Percentiles rank a stretch among this genome's conserved stretches.
These are phyloP conservation scores for Candida tropicalis DNA, from an alignment of 1,139 yeast species.

Conservation along the genomic window DNA sequence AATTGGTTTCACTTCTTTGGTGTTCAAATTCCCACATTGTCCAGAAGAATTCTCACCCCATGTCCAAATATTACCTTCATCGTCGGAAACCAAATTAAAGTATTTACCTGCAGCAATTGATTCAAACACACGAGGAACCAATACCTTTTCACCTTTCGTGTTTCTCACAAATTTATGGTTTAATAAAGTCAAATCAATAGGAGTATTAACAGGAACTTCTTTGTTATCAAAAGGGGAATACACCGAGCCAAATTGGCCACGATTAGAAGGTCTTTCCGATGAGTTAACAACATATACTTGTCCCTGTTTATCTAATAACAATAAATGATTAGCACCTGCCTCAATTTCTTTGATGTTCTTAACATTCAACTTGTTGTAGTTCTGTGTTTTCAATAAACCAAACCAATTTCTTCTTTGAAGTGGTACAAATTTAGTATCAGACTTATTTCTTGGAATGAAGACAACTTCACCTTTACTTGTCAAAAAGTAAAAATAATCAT, in stretches of 20 bases:
- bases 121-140: constrained; percentile 48
- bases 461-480: constrained; percentile 54
- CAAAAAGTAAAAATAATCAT: constrained; percentile 60
- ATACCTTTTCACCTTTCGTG: constrained; percentile 26
- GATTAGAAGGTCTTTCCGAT: constrained; percentile 44
- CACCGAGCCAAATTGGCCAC: constrained; percentile 84
- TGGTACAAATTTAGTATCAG: constrained; percentile 20
- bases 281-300: constrained; percentile 67
- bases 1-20: constrained; percentile 61
- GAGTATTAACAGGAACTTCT: constrained; percentile 28
- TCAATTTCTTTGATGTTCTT: constrained; percentile 50
- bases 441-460: constrained; percentile 46
- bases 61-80: constrained; percentile 66
- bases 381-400: constrained; percentile 21
- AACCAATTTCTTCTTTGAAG: constrained; percentile 25
- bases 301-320: constrained; percentile 63
- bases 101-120: constrained; percentile 72
- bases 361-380: constrained; percentile 24
- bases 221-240: constrained; percentile 58
- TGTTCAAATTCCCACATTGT: constrained; percentile 74
- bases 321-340: constrained; percentile 69
- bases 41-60: constrained; percentile 88
- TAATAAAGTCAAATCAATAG: constrained; percentile 38
- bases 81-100: constrained; percentile 72
- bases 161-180: constrained; percentile 34